phyloP scores from a whole-genome alignment of 2,329 filamentous ascomycete genomes.

The Didymella lethalis region DNA sequence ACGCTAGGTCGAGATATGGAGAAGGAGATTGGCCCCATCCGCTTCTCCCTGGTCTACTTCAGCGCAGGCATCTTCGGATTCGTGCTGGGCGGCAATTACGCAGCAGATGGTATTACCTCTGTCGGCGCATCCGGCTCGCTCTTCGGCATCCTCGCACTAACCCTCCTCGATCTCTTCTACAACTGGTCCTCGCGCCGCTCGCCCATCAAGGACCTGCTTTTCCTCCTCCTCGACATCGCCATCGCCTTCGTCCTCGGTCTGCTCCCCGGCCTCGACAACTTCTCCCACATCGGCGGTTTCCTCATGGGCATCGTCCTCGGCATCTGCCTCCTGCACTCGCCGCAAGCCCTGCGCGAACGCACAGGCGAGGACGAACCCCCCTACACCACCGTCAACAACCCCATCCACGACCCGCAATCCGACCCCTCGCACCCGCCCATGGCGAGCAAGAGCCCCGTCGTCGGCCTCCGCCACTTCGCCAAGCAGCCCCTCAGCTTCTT shows the following conservation, averaged over 20 bases:
- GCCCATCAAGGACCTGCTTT: constrained; percentile 84
- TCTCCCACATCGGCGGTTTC: constrained; percentile 95
- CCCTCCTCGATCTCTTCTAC: constrained; percentile 88
- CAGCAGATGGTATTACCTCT: constrained; percentile 79
- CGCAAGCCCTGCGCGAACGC: constrained; percentile 76
- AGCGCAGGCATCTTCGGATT: constrained; percentile 94
- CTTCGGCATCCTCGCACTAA: constrained; percentile 90
- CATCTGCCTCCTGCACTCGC: constrained; percentile 86
- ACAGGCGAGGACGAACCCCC: constrained; percentile 74
- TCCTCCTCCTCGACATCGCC: constrained; percentile 82
- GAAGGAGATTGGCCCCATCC: constrained; percentile 82
- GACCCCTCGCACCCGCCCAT: constrained; percentile 17
- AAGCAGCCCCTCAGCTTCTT: constrained; percentile 75
- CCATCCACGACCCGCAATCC: constrained; percentile 27
- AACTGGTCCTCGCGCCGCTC: constrained; percentile 82
- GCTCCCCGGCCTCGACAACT: constrained; percentile 93
- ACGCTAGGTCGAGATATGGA: constrained; percentile 94
- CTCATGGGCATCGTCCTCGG: constrained; percentile 89
- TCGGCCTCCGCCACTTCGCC: constrained; percentile 53
- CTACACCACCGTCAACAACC: constrained; percentile 69
- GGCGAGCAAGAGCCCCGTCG: constrained; percentile 22
- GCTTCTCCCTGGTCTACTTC: constrained; percentile 90
- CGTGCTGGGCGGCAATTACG: constrained; percentile 92
- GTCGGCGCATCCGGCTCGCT: constrained; percentile 87
- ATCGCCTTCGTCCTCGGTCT: constrained; percentile 93